Evolutionary conservation across 495 filamentous ascomycete genomes (phyloP), one percentile per base, ranked within the genome.

Genomic region (Parachaetomium inaequale): DNA sequence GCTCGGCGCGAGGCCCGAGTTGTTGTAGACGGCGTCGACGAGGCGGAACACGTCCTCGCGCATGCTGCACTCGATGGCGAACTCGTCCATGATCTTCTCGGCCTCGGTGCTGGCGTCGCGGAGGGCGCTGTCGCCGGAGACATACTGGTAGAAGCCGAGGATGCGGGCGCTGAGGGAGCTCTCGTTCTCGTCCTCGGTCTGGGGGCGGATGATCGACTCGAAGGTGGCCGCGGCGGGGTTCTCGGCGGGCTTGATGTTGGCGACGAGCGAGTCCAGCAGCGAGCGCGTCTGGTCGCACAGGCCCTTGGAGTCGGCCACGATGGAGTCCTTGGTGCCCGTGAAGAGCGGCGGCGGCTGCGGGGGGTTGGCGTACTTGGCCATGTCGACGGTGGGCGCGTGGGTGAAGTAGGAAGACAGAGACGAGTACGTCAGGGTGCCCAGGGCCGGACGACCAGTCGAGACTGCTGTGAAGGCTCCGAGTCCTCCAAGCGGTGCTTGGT

Each of bases 271-370:
- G 76, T 98, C 90, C 60, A 94, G 84, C 36, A 94, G 70, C 12
- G 76, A 74, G 51, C 87, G 86, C 17, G 87, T 89, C 46, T 71
- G 78, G 25, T 87, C 82, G 62, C 92, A 90, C 50, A 96, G 74
- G 38, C 79, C 76, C 72, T 93, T 85, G 38, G 93, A 88, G 68
- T 93, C 92, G 58, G 83, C 80, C 23, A 95, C 75, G 58, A 98
- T 79, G 47, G 85, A 87, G 59, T 86, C 77, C 21, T 88, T 85
- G 49, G 92, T 96, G 53, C 90, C 90, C 0, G 85, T 92, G 77
- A 97, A 97, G 45, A 85, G 78, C 19, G 93, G 91, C 42, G 94
- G 93, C 23, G 86, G 79, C 73, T 96, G 92, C 21, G 92, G 92
- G 55, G 92, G 92, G 63, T 82, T 87, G 69, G 82, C 76, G 69